Evolutionary conservation across 1,284 basidiomycete species (phyloP), one percentile per base, ranked within the genome.

Genomic region (Volvariella volvacea): DNA sequence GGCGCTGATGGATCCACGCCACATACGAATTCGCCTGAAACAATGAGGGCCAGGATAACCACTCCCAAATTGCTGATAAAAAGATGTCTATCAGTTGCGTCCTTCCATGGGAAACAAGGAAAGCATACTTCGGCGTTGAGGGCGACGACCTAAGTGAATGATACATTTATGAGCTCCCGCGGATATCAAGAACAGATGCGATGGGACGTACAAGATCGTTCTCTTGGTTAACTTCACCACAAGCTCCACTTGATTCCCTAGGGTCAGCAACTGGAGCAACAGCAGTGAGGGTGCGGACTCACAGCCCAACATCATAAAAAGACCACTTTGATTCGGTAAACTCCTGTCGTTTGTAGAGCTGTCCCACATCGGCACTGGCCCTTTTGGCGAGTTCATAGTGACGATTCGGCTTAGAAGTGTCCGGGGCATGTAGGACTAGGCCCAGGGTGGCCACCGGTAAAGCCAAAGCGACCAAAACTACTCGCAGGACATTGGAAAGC

Each of bases 21-120:
- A 65, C 62, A 92, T 85, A 33, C 75, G 76, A 55, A 92, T 80
- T 17, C 53, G 52, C 62, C 78, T 64, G 58, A 76, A 77, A 62
- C 89, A 92, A 40, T 76, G 41, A 17, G 75, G 71, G 16, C 78
- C 74, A n/a, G 79, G 79, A 55, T 77, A 86, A 3, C 73, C 71
- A 22, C 43, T 42, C n/a, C 76, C 78, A 48, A 62, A 80, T 59
- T 73, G 64, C 57, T 68, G 19, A n/a, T n/a, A n/a, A 7, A 32
- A 16, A 33, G 9, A 17, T 21, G 32, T 10, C 19, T 40, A 30
- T 38, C 16, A 22, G 15, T 9, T n/a, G 21, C 14, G 21, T 22
- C 3, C 21, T 10, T 6, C 10, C 15, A 20, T 42, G 17, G 12
- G 20, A 15, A 10, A 42, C 6, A n/a, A n/a, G 30, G 6, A 39